Evolutionary conservation across 2,329 filamentous ascomycete genomes (phyloP).

Genomic region (Trichoderma endophyticum): DNA sequence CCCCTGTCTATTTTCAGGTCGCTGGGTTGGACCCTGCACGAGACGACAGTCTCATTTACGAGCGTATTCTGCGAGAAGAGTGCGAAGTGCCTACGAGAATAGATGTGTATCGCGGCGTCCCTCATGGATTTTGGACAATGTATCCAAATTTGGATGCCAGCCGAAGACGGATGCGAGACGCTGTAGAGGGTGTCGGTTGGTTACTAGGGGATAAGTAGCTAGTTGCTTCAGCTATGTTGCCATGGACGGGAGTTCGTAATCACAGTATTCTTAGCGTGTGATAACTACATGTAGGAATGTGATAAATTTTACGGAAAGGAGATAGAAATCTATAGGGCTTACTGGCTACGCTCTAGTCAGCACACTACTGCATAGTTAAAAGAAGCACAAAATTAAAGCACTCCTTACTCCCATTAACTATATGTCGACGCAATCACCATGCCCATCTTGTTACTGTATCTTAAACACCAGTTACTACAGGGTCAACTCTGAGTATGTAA

Average conservation of each 20-base stretch:
- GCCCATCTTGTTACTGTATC: not conserved
- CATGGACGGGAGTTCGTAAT: not conserved
- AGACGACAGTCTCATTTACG: not conserved
- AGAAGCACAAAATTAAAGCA: not conserved
- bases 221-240: too few relatives aligned
- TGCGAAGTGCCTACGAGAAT: not conserved
- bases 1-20: not conserved
- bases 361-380: not conserved
- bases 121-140: not conserved
- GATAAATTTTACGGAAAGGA: not conserved
- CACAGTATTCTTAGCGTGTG: not conserved
- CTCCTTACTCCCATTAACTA: not conserved
- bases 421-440: not conserved
- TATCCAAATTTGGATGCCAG: not conserved
- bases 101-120: not conserved
- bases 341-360: not conserved
- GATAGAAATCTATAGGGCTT: not conserved
- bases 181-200: not conserved
- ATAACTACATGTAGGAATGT: not conserved
- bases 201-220: not conserved
- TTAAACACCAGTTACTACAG: not conserved
- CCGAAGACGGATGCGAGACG: not conserved
- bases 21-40: not conserved
- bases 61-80: not conserved
- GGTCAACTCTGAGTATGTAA: not conserved